Evolutionary conservation across 192 early-diverging fungal species (phyloP).

Genomic region (Linnemannia elongata): DNA sequence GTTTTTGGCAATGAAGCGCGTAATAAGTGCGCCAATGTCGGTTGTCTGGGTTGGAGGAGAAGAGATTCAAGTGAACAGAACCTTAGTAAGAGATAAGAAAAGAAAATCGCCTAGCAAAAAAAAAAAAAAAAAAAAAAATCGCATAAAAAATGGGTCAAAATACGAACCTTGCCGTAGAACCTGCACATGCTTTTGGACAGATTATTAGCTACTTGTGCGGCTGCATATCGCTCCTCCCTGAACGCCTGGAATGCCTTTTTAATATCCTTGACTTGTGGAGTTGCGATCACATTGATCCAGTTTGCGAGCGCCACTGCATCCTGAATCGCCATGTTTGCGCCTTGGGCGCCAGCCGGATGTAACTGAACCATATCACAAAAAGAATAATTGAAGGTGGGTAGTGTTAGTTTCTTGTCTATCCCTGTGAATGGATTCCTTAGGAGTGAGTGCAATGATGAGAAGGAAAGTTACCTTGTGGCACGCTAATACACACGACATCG

Average conservation of each 20-base stretch:
- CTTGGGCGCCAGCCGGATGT: neutral
- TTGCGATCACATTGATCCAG: conserved; percentile 4
- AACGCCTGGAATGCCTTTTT: neutral
- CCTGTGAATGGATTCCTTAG: neutral
- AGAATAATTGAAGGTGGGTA: neutral
- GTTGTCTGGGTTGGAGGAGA: neutral
- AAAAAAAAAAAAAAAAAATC: neutral
- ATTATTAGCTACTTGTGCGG: neutral
- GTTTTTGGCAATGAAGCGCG: neutral
- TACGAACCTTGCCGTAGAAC: conserved; percentile 1
- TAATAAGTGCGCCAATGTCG: neutral
- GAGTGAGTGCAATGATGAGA: neutral
- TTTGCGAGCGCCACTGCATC: conserved; percentile 11
- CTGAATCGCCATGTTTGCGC: neutral
- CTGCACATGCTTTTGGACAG: neutral
- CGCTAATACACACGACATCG: neutral
- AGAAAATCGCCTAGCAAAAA: neutral
- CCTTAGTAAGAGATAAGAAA: neutral
- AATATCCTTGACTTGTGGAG: neutral
- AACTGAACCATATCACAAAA: neutral
- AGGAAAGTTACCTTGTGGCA: neutral
- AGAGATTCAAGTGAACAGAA: too few relatives aligned
- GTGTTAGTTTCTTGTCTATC: neutral
- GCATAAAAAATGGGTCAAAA: neutral
- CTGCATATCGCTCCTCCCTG: neutral